These are phyloP conservation scores for Leucocoprinus sp. DNA, from an alignment of 768 basidiomycete genomes.

Conservation along the genomic window DNA sequence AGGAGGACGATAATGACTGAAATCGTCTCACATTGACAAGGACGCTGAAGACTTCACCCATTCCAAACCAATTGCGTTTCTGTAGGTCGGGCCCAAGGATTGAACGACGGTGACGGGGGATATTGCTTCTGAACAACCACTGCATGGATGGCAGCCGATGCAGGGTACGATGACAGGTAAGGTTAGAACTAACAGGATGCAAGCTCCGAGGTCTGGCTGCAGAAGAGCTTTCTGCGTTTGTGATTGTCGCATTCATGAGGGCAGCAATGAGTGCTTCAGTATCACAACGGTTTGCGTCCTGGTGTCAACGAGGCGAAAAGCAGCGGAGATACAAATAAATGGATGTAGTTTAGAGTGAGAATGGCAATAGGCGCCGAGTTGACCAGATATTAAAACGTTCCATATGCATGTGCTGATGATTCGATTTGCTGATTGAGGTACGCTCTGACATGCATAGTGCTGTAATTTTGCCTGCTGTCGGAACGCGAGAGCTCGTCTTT, in stretches of 20 bases:
- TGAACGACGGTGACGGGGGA: conserved; percentile 56
- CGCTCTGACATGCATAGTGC: conserved; percentile 10
- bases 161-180: conserved; percentile 18
- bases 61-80: conserved; percentile 69
- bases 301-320: conserved; percentile 8
- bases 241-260: conserved; percentile 12
- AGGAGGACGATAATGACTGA: neutral
- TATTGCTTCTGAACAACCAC: conserved; percentile 71
- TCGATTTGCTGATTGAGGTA: neutral
- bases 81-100: conserved; percentile 51
- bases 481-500: conserved; percentile 4
- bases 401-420: conserved; percentile 5
- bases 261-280: neutral
- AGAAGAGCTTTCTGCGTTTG: conserved; percentile 9
- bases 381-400: conserved; percentile 13
- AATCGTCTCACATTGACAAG: conserved; percentile 56
- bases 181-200: conserved; percentile 15
- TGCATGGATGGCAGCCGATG: conserved; percentile 37
- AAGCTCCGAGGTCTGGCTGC: conserved; percentile 8
- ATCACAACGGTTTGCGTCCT: conserved; percentile 4
- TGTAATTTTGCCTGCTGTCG: conserved; percentile 3
- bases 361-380: conserved; percentile 8
- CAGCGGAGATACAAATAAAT: neutral
- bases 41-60: conserved; percentile 72
- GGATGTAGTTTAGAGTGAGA: conserved; percentile 7